phyloP scores from a whole-genome alignment of 352 stramenopile genomes.

The Phytophthora pluvialis region DNA sequence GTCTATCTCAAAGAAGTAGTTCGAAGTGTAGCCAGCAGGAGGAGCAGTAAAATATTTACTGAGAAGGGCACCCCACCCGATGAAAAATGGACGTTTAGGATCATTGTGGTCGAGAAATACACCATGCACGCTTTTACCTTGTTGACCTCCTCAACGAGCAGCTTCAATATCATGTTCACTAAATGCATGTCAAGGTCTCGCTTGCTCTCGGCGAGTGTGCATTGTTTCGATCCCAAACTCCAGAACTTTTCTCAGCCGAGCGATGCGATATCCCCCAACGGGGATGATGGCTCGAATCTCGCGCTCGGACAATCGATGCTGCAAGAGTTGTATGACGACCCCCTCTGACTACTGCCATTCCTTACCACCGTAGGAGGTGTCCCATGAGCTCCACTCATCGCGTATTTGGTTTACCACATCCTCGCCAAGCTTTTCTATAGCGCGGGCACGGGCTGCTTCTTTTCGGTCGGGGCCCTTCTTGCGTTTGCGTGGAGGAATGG shows the following conservation, averaged over 20 bases:
- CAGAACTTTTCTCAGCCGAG: constrained; percentile 1
- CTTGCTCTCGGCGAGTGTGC: background rate
- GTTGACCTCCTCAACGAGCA: too few species aligned
- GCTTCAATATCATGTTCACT: background rate
- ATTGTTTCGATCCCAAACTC: background rate
- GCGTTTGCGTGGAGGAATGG: too few species aligned
- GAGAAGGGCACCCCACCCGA: too few species aligned
- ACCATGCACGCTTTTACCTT: too few species aligned
- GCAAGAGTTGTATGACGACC: constrained; percentile 1
- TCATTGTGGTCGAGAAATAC: too few species aligned
- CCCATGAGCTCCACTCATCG: background rate
- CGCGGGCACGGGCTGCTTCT: too few species aligned
- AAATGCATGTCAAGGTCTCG: background rate
- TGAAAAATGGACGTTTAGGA: too few species aligned
- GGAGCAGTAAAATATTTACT: too few species aligned
- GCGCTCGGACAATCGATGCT: constrained; percentile 11
- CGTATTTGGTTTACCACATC: background rate
- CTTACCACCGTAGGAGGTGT: background rate
- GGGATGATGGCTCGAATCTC: constrained; percentile 9
- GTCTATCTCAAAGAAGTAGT: too few species aligned
- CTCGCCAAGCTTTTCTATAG: too few species aligned
- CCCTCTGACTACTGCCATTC: constrained; percentile 16
- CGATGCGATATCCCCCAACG: constrained; percentile 2
- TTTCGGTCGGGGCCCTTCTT: too few species aligned
- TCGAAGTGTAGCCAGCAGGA: too few species aligned